Percentiles rank a stretch among this genome's conserved stretches.
phyloP scores from a whole-genome alignment of 352 stramenopile species.

The Phytopythium chamaehyphon region DNA sequence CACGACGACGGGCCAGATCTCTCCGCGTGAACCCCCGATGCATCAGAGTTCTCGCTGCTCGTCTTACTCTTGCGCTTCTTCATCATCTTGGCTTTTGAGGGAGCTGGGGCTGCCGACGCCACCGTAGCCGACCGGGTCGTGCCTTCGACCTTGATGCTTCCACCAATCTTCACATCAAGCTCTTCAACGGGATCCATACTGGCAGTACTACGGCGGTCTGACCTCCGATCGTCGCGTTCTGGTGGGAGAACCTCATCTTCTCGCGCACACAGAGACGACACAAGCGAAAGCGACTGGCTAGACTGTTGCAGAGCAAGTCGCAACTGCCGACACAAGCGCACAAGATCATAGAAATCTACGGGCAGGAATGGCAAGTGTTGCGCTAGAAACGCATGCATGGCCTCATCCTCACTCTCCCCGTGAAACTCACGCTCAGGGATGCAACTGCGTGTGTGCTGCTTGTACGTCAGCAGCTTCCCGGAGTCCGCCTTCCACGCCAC shows the following conservation, averaged over 20 bases:
- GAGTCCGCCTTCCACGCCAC: conserved; percentile 44
- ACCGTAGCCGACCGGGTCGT: conserved; percentile 3
- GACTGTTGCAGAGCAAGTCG: conserved; percentile 38
- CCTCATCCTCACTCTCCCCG: conserved; percentile 48
- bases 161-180: conserved; percentile 2
- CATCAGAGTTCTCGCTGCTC: conserved; percentile 7
- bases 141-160: conserved; percentile 6
- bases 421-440: conserved; percentile 50
- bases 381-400: conserved; percentile 43
- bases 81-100: conserved; percentile 19
- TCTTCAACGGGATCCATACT: conserved; percentile 1
- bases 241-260: neutral
- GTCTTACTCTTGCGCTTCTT: conserved; percentile 28
- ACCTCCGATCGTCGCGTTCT: neutral
- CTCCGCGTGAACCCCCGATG: neutral
- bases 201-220: conserved; percentile 4
- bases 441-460: conserved; percentile 65
- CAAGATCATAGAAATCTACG: conserved; percentile 74
- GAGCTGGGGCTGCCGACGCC: neutral
- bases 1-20: conserved; percentile 9
- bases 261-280: conserved; percentile 25
- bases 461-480: conserved; percentile 42
- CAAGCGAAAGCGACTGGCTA: conserved; percentile 25
- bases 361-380: conserved; percentile 70
- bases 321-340: conserved; percentile 57